Evolutionary conservation across 1,284 basidiomycete species (phyloP).

Genomic region (Pseudozyma thailandica): DNA sequence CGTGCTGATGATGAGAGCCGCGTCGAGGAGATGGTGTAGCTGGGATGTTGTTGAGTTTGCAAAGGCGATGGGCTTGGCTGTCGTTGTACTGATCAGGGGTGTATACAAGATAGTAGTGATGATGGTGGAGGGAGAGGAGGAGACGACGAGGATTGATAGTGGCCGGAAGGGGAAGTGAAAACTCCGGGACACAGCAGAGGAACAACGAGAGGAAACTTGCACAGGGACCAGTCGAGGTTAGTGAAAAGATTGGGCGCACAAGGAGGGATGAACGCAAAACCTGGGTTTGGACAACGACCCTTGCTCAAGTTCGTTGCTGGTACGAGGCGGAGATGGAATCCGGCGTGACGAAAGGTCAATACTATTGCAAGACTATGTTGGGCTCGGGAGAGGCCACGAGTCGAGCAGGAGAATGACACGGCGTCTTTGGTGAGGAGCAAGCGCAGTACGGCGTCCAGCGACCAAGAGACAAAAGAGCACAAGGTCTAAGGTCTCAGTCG

Average conservation of each 20-base stretch:
- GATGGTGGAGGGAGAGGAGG: constrained; percentile 1
- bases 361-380: background rate
- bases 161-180: background rate
- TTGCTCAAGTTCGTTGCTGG: constrained; percentile 16
- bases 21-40: background rate
- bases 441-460: constrained; percentile 5
- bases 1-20: background rate
- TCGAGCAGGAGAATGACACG: constrained; percentile 3
- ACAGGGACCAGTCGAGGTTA: background rate
- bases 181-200: too few relatives aligned
- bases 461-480: background rate
- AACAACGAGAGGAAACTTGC: too few relatives aligned
- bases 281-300: constrained; percentile 23
- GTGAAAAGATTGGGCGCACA: constrained; percentile 11
- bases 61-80: constrained; percentile 1
- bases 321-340: constrained; percentile 13
- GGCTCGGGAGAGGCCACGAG: constrained; percentile 7
- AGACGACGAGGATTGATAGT: constrained; percentile 3
- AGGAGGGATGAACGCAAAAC: constrained; percentile 7
- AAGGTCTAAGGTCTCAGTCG: background rate
- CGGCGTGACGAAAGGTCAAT: constrained; percentile 15
- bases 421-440: background rate
- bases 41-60: background rate
- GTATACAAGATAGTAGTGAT: constrained; percentile 2
- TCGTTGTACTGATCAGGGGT: background rate